These are phyloP conservation scores for Suillus luteus DNA, from an alignment of 768 basidiomycete genomes.

Conservation along the genomic window DNA sequence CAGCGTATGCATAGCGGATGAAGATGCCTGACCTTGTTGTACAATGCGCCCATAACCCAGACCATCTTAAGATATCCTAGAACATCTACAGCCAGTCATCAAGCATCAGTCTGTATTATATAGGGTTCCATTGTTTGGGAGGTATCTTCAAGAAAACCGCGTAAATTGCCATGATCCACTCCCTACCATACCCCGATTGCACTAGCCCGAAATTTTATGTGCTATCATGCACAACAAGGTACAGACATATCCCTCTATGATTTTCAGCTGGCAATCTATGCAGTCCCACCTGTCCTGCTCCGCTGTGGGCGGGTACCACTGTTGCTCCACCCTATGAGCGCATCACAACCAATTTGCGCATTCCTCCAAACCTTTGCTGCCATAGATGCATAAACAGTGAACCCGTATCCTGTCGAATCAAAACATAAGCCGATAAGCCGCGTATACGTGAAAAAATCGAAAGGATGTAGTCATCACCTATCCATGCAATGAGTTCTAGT, in stretches of 20 bases:
- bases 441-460: no score
- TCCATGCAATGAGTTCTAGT: no score
- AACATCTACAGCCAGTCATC: no score
- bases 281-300: slow-evolving; percentile 7
- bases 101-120: no score
- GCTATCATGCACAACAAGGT: slow-evolving; percentile 8
- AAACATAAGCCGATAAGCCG: no score
- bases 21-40: neutral
- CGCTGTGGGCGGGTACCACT: slow-evolving; percentile 8
- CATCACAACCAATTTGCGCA: slow-evolving; percentile 7
- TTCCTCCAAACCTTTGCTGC: slow-evolving; percentile 11
- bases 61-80: no score
- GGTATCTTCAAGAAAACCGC: slow-evolving; percentile 8
- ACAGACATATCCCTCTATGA: slow-evolving; percentile 4
- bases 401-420: slow-evolving; percentile 8
- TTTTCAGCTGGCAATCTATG: slow-evolving; percentile 11
- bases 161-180: slow-evolving; percentile 11
- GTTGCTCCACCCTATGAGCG: slow-evolving; percentile 11
- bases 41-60: no score
- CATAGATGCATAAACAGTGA: slow-evolving; percentile 10
- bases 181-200: slow-evolving; percentile 12
- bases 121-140: no score
- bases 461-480: no score
- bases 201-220: slow-evolving; percentile 9
- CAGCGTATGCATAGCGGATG: neutral